Evolutionary conservation across 352 stramenopile species (phyloP), one percentile per base, ranked within the genome.

Genomic region (Plasmopara viticola): DNA sequence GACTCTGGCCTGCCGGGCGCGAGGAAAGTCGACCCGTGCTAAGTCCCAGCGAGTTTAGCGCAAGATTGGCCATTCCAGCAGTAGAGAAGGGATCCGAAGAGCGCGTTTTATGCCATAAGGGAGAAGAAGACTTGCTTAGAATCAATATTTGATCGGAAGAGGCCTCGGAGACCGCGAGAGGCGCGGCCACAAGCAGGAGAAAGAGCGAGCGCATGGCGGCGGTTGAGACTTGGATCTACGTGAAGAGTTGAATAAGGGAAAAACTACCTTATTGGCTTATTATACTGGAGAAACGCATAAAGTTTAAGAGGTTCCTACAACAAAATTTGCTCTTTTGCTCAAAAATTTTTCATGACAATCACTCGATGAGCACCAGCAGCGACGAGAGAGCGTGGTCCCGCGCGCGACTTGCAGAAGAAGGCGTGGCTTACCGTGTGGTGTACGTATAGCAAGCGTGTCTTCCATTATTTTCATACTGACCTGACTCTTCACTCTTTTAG

Each of bases 401-500:
- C 6, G 66, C 49, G 44, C 71, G 72, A 1, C 63, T 85, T 25
- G 53, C 56, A 47, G 69, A 80, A 37, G 62, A 83, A 58, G 73
- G 76, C 41, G 74, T 85, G 49, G 56, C 48, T 20, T 72, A 81
- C 25, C 76, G 74, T 28, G 64, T 84, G 17, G 76, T 85, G 76
- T 87, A 69, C 40, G 73, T 60, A n/a, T 8, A 31, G 0, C 6
- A 25, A 5, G 0, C 29, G n/a, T 12, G 20, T 25, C 41, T 18
- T 15, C 48, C 7, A n/a, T 5, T 13, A 42, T 18, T 15, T 45
- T 18, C 47, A 40, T 41, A 44, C 31, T 60, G 20, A 48, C 44
- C 12, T 15, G 41, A 44, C 9, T 5, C 28, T 20, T 14, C 38
- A 9, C 7, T 46, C 10, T 48, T 25, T 2, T 44, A 90, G 76